Evolutionary conservation across 805 yeast genomes (phyloP).

Genomic region (Starmera caribaea): DNA sequence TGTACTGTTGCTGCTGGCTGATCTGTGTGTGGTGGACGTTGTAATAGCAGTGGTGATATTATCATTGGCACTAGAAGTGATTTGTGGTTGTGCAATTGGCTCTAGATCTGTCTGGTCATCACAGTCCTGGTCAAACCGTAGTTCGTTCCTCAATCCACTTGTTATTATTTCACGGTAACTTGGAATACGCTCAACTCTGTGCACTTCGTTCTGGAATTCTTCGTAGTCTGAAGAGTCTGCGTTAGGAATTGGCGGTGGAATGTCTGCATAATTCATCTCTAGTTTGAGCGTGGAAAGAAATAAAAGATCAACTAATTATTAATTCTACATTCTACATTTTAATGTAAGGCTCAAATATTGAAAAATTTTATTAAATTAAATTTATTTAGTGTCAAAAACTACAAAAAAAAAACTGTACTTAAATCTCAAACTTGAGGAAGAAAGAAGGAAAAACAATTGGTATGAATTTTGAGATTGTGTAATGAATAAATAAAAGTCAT

Average conservation of each 20-base stretch:
- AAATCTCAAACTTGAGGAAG: too few species aligned
- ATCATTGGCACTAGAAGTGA: neutral
- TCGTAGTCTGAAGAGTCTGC: neutral
- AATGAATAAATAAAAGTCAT: too few species aligned
- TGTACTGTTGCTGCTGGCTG: conserved; percentile 15
- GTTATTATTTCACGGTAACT: too few species aligned
- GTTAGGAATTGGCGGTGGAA: neutral
- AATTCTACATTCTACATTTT: neutral
- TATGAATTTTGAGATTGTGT: too few species aligned
- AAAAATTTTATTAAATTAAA: too few species aligned
- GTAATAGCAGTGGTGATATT: neutral
- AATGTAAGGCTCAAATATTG: too few species aligned
- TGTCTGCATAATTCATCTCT: neutral
- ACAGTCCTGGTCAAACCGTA: neutral
- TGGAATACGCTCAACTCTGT: too few species aligned
- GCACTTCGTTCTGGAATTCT: neutral
- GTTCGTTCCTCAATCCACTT: too few species aligned
- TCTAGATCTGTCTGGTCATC: neutral
- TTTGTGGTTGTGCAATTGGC: neutral
- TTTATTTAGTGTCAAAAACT: too few species aligned
- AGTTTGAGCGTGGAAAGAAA: neutral
- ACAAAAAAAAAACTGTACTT: too few species aligned
- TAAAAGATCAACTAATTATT: too few species aligned
- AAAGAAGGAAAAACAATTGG: too few species aligned
- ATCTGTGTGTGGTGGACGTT: conserved; percentile 7